Percentiles rank a stretch among this genome's conserved stretches.
Evolutionary conservation across 202 grass and related monocot genomes (phyloP).

Genomic region (Tripidium arundinaceum): DNA sequence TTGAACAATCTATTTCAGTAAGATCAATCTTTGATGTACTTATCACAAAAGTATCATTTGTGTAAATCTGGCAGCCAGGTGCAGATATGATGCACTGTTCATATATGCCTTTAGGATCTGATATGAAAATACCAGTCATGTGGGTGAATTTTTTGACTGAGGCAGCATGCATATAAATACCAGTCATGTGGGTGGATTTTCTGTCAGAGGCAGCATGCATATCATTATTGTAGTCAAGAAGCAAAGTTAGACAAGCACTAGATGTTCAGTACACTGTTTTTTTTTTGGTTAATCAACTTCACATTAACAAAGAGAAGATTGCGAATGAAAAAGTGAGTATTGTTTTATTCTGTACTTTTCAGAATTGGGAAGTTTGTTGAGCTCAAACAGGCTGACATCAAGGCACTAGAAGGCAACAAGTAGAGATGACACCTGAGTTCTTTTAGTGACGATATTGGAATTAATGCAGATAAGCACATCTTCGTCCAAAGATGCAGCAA

Average conservation of each 20-base stretch:
- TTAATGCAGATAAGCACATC: not conserved
- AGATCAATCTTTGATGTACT: not conserved
- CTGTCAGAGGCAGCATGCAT: not conserved
- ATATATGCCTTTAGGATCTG: not conserved
- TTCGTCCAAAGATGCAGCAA: not conserved
- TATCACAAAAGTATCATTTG: not conserved
- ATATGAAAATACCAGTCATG: not conserved
- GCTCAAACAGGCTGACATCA: constrained; percentile 79
- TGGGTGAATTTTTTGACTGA: not conserved
- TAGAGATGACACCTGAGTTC: constrained; percentile 13
- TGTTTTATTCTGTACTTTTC: constrained; percentile 30
- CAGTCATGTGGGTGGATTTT: too few species aligned
- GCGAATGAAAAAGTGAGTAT: not conserved
- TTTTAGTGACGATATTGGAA: not conserved
- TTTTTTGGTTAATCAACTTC: constrained; percentile 10
- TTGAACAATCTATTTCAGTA: constrained; percentile 4
- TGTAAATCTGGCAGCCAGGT: not conserved
- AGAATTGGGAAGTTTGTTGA: constrained; percentile 79
- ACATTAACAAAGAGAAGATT: not conserved
- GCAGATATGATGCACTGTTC: not conserved
- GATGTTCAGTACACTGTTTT: not conserved
- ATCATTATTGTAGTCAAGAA: not conserved
- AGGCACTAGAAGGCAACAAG: constrained; percentile 59
- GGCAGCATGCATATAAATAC: too few species aligned
- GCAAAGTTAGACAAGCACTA: too few species aligned